Evolutionary conservation across 169 alveolate genomes (phyloP).

Genomic region (Cryptosporidium sp.): DNA sequence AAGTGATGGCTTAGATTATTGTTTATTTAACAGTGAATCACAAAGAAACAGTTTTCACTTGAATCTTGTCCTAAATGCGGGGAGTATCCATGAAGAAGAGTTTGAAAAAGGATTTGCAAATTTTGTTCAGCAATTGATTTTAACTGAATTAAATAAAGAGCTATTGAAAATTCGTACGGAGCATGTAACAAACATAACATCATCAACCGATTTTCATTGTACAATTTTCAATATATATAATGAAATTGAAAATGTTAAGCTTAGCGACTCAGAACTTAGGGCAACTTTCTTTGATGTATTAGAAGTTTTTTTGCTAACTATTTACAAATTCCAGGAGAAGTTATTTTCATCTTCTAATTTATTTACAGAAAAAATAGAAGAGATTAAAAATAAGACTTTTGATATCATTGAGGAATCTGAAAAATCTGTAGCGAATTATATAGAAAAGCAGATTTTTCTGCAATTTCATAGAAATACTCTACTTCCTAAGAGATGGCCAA

Average conservation of each 20-base stretch:
- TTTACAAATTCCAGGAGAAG: slow-evolving; percentile 22
- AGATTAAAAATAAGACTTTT: slow-evolving; percentile 5
- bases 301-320: slow-evolving; percentile 14
- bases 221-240: slow-evolving; percentile 37
- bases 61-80: slow-evolving; percentile 33
- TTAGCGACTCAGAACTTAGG: slow-evolving; percentile 20
- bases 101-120: slow-evolving; percentile 65
- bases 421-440: slow-evolving; percentile 27
- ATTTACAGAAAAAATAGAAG: slow-evolving; percentile 1
- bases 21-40: slow-evolving; percentile 52
- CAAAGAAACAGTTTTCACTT: slow-evolving; percentile 13
- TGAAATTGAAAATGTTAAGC: neutral
- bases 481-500: slow-evolving; percentile 63
- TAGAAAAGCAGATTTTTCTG: slow-evolving; percentile 48
- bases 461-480: slow-evolving; percentile 57
- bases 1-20: slow-evolving; percentile 57
- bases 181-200: slow-evolving; percentile 12
- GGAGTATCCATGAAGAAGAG: slow-evolving; percentile 68
- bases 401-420: slow-evolving; percentile 12
- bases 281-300: slow-evolving; percentile 38
- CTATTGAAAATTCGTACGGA: slow-evolving; percentile 1
- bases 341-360: neutral
- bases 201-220: slow-evolving; percentile 67
- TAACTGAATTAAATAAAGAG: slow-evolving; percentile 35
- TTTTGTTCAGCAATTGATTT: slow-evolving; percentile 35